phyloP scores from a whole-genome alignment of 1,284 basidiomycete species.

The Porogramme epimiltina region DNA sequence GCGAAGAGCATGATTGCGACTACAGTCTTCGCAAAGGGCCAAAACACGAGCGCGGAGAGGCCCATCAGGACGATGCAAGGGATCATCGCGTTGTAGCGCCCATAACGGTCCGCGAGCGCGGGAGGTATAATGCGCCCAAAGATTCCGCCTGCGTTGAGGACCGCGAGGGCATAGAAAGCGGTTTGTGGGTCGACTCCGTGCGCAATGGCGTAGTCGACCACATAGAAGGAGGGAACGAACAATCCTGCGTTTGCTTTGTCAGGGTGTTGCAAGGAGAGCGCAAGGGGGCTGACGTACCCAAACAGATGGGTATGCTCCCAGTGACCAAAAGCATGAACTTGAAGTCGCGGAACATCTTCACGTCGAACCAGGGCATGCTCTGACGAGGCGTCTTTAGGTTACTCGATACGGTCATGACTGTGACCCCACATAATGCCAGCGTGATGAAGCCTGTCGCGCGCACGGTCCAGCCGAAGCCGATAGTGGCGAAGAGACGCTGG shows the following conservation, averaged over 20 bases:
- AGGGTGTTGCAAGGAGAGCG: too few relatives aligned
- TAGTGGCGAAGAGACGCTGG: constrained; percentile 50
- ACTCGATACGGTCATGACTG: constrained; percentile 30
- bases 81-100: constrained; percentile 55
- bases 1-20: constrained; percentile 53
- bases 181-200: constrained; percentile 14
- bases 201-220: constrained; percentile 25
- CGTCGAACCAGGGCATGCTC: constrained; percentile 28
- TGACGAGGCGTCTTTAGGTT: constrained; percentile 17
- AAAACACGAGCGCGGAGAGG: constrained; percentile 54
- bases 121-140: constrained; percentile 61
- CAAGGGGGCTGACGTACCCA: constrained; percentile 20
- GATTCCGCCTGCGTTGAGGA: constrained; percentile 65
- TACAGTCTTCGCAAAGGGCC: constrained; percentile 44
- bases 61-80: constrained; percentile 63
- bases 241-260: constrained; percentile 36
- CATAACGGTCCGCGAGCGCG: constrained; percentile 59
- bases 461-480: constrained; percentile 67
- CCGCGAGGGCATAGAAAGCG: constrained; percentile 53
- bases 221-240: constrained; percentile 53
- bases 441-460: constrained; percentile 37
- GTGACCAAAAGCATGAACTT: constrained; percentile 32
- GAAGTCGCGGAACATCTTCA: constrained; percentile 31
- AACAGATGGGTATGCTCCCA: constrained; percentile 34
- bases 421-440: constrained; percentile 31